Evolutionary conservation across 139 green algal genomes (phyloP), one percentile per base, ranked within the genome.

Genomic region (Astrephomene gubernaculifera): DNA sequence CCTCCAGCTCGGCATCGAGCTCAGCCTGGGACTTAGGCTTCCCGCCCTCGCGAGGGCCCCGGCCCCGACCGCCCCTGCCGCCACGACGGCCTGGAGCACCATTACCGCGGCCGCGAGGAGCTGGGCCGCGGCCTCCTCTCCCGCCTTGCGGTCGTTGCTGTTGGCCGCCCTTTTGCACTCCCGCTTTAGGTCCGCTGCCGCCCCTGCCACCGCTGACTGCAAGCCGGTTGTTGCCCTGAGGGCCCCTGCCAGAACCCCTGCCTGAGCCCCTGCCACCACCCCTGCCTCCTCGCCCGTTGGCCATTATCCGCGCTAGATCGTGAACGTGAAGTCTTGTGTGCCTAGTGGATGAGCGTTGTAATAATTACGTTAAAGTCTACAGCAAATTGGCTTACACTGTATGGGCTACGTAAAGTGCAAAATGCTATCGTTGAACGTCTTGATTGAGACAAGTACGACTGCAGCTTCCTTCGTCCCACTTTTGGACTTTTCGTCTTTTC

Each of bases 1-100:
- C 71, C 43, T 88, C 75, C 27, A 90, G 81, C 49, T 90, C 87
- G 14, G 81, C 81, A 54, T 90, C 87, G 24, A 90, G 75, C 38
- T 90, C 81, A 4, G 53, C 72, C 53, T 71, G 31, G 14, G 54
- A 63, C 52, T 61, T 82, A 17, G 73, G 81, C 74, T 86, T 86
- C 21, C 69, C 73, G 21, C 38, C 44, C 27, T 65, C 71, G 4
- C 86, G 67, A 1, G 79, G 69, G 17, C 74, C 65, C 3, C 74
- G 53, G 27, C 85, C 85, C 29, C 78, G 35, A 29, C 84, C 52
- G 8, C 75, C 75, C 17, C 85, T 69, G 8, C 76, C 53, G 60
- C 82, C 82, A 60, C 82, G 68, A 38, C 60, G 35, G 69, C 68
- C 63, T n/a, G 54, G 39, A 41, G 57, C 21, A 24, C 68, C 82